Evolutionary conservation across 768 basidiomycete species (phyloP), one percentile per base, ranked within the genome.

Genomic region (Rhizopogon vesiculosus): DNA sequence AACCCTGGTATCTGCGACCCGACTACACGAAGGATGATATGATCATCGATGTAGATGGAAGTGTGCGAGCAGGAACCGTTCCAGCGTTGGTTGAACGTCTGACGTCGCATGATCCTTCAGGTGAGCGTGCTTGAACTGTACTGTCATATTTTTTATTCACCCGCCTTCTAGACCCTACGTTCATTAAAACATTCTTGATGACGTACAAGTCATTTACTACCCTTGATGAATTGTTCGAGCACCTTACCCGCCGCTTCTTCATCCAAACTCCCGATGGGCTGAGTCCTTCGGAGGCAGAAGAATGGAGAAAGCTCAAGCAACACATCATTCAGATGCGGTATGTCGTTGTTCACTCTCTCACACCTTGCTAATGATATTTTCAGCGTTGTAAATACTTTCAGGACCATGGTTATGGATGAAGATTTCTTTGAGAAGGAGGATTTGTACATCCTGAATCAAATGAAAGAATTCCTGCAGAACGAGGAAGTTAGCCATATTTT

Each of bases 171-270:
- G 89, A 97, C 69, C 80, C 86, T 0, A 81, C 82, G 7, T 96
- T 88, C 72, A 89, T 80, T 68, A 86, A 87, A 66, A 87, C 94
- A 1, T 98, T 98, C 80, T 72, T 98, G 60, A 87, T 97, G 83
- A 97, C 96, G 1, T 97, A 92, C 78, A 92, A 94, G 65, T 94
- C 93, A 1, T 98, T 98, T 70, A 91, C 91, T 15, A 86, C 85
- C 5, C 75, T 90, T 44, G 82, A 90, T 54, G 87, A 93, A 46
- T 74, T 98, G 8, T 87, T 96, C 53, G 86, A 93, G 56, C 77
- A 89, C 16, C 84, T 98, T 18, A 80, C 89, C 7, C 77, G 81
- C 43, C 85, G 96, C 16, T 98, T 93, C 72, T 78, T 80, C 62
- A 86, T 94, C 28, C 77, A 82, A 48, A 79, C 90, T 22, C 96